Evolutionary conservation across 495 filamentous ascomycete genomes (phyloP).

Genomic region (Astrothelium subdiscretum): DNA sequence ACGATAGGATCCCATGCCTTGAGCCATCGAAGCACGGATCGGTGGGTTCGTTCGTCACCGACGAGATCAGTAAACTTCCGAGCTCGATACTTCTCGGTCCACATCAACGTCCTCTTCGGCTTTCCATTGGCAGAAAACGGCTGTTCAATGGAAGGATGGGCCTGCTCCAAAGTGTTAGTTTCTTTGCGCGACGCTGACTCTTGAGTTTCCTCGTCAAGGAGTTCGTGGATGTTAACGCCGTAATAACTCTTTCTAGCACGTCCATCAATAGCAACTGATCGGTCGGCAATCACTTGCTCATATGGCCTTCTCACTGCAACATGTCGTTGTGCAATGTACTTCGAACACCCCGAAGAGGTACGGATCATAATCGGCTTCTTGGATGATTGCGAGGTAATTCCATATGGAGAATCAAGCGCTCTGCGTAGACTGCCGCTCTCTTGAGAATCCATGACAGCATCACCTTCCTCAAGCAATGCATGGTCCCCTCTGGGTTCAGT

Average conservation of each 20-base stretch:
- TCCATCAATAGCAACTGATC: slow-evolving; percentile 55
- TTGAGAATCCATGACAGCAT: too few species aligned
- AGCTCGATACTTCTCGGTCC: slow-evolving; percentile 55
- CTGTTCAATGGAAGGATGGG: slow-evolving; percentile 16
- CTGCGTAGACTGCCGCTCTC: too few species aligned
- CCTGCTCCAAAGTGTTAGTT: background rate
- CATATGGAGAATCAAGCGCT: background rate
- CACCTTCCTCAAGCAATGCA: background rate
- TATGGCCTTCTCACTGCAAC: slow-evolving; percentile 38
- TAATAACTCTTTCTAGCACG: slow-evolving; percentile 76
- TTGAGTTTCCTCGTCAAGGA: slow-evolving; percentile 59
- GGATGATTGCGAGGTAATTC: background rate
- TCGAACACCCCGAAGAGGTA: background rate
- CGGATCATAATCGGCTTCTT: background rate
- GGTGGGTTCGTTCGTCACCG: slow-evolving; percentile 89
- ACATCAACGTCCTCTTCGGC: slow-evolving; percentile 20
- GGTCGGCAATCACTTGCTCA: slow-evolving; percentile 54
- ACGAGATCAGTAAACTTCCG: slow-evolving; percentile 84
- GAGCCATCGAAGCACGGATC: slow-evolving; percentile 83
- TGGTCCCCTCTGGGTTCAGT: background rate
- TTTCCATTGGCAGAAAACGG: background rate
- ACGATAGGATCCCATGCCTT: slow-evolving; percentile 90
- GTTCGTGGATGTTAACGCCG: slow-evolving; percentile 75
- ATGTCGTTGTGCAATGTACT: background rate
- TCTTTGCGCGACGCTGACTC: slow-evolving; percentile 11